Evolutionary conservation across 371 early-diverging fungal genomes (phyloP).

Genomic region (Massospora cicadina): DNA sequence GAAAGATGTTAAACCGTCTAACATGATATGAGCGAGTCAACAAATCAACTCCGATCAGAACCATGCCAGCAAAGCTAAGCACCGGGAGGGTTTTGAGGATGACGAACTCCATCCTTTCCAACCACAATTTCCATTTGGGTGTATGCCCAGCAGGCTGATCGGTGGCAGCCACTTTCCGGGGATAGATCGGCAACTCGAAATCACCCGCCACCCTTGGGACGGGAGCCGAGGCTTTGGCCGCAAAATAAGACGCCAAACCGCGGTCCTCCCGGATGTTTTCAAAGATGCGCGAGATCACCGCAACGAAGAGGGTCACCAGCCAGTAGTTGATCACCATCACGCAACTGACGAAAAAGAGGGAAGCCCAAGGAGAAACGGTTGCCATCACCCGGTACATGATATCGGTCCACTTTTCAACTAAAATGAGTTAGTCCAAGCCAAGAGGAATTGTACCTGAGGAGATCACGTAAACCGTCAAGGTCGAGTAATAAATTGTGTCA

Average conservation of each 20-base stretch:
- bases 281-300: constrained; percentile 53
- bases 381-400: constrained; percentile 51
- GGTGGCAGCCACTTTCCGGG: constrained; percentile 14
- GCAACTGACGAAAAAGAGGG: constrained; percentile 36
- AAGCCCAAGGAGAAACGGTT: constrained; percentile 32
- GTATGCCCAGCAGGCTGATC: not conserved
- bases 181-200: not conserved
- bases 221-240: not conserved
- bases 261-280: constrained; percentile 42
- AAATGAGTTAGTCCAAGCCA: not conserved
- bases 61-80: not conserved
- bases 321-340: constrained; percentile 48
- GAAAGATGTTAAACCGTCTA: not conserved
- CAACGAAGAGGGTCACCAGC: constrained; percentile 49
- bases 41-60: not conserved
- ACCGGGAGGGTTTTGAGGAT: constrained; percentile 15
- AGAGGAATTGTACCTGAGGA: constrained; percentile 13
- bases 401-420: constrained; percentile 51
- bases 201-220: not conserved
- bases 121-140: not conserved
- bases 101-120: constrained; percentile 20
- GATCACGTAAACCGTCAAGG: constrained; percentile 31
- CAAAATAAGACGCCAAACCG: not conserved
- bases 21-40: not conserved
- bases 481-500: constrained; percentile 35